These are phyloP conservation scores for Claviceps sp. DNA, from an alignment of 2,329 filamentous ascomycete genomes.

Conservation along the genomic window DNA sequence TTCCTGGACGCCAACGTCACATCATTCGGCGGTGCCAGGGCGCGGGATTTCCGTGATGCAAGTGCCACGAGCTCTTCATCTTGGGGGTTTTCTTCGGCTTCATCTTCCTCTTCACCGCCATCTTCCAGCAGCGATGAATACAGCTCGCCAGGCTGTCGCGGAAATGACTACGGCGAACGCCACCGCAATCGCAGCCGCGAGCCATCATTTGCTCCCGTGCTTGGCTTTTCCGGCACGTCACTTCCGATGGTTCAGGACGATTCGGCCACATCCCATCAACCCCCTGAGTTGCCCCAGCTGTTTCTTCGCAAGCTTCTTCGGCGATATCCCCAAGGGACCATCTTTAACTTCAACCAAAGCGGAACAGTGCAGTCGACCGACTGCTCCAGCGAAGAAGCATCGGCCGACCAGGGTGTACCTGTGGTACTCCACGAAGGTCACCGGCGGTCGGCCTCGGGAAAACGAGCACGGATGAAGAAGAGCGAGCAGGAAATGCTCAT, in stretches of 20 bases:
- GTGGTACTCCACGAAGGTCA: background rate
- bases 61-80: conserved; percentile 15
- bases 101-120: conserved; percentile 2
- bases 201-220: conserved; percentile 10
- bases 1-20: conserved; percentile 1
- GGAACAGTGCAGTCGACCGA: conserved; percentile 22
- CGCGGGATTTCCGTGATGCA: conserved; percentile 9
- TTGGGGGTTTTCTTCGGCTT: background rate
- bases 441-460: background rate
- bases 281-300: conserved; percentile 20
- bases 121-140: conserved; percentile 13
- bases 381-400: conserved; percentile 13
- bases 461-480: conserved; percentile 6
- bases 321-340: conserved; percentile 30
- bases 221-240: conserved; percentile 23
- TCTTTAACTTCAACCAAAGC: conserved; percentile 29
- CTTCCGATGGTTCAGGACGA: conserved; percentile 20
- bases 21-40: background rate
- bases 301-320: conserved; percentile 28
- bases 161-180: background rate
- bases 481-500: conserved; percentile 16
- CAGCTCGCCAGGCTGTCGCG: background rate
- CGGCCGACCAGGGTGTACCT: background rate
- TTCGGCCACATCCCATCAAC: conserved; percentile 5
- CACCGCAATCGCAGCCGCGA: background rate